phyloP scores from a whole-genome alignment of 2,329 filamentous ascomycete species.

The Aspergillaceae sp. region DNA sequence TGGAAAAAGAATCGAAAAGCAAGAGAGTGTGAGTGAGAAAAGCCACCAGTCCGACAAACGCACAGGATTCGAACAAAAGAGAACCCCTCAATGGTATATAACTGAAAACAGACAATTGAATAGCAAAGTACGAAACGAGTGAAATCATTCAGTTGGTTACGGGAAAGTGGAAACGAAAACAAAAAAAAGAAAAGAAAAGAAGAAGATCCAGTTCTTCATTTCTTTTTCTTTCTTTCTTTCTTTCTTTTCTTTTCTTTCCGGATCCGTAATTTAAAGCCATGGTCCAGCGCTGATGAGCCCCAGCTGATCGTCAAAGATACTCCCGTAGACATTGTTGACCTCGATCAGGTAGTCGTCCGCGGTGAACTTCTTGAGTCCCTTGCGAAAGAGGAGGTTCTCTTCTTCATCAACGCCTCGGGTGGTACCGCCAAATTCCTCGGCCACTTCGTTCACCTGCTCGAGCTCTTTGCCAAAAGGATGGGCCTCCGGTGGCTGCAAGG shows the following conservation, averaged over 20 bases:
- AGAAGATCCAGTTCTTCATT: conserved; percentile 16
- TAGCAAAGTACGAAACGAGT: conserved; percentile 9
- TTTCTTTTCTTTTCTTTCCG: background rate
- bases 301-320: conserved; percentile 47
- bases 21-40: conserved; percentile 1
- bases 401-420: conserved; percentile 59
- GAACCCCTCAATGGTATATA: conserved; percentile 17
- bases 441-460: conserved; percentile 84
- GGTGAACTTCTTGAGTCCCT: conserved; percentile 63
- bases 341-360: conserved; percentile 79
- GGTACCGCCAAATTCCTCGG: conserved; percentile 70
- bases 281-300: conserved; percentile 24
- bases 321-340: conserved; percentile 60
- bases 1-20: background rate
- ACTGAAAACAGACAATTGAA: conserved; percentile 6
- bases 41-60: background rate
- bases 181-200: conserved; percentile 6
- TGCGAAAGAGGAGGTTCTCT: conserved; percentile 57
- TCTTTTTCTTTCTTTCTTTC: background rate
- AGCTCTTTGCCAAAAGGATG: conserved; percentile 86
- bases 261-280: conserved; percentile 30
- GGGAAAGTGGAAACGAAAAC: conserved; percentile 2
- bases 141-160: conserved; percentile 18
- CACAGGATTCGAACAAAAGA: background rate
- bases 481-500: conserved; percentile 23